A percentile compares a stretch with the other conserved stretches of the same genome.
Conservation (phyloP, 768 basidiomycete species). For the Tricholomella constricta region DNA sequence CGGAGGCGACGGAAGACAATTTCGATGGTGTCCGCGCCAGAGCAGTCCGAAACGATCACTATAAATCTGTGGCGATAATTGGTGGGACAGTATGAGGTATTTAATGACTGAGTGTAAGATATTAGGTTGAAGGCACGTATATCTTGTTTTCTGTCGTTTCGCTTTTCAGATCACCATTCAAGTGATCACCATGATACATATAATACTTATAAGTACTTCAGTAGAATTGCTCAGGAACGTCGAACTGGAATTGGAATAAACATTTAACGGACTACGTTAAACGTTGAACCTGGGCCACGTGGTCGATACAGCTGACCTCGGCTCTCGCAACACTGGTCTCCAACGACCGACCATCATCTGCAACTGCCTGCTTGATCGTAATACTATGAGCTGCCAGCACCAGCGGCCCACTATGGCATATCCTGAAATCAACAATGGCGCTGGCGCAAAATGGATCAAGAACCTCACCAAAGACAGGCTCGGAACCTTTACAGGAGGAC, state of each 20-base stretch:
- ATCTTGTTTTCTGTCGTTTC: not conserved
- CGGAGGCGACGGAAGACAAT: conserved; percentile 15
- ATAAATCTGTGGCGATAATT: conserved; percentile 3
- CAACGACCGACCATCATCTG: not conserved
- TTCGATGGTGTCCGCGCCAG: conserved; percentile 15
- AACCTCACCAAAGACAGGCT: conserved; percentile 61
- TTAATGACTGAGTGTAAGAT: not conserved
- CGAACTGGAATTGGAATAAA: no score
- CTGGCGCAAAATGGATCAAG: conserved; percentile 85
- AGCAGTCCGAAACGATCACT: conserved; percentile 4
- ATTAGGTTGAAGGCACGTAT: conserved; percentile 1
- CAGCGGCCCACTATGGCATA: conserved; percentile 32
- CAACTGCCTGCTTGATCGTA: no score
- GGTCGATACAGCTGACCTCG: no score
- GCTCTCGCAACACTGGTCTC: no score
- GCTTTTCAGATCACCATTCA: not conserved
- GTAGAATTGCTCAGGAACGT: no score
- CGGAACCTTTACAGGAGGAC: conserved; percentile 71
- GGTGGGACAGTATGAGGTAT: conserved; percentile 6
- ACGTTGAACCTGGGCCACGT: no score
- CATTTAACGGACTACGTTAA: no score
- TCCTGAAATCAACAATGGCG: conserved; percentile 55
- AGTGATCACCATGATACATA: not conserved
- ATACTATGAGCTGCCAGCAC: conserved; percentile 8
- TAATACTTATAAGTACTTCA: no score